Base-by-base conservation (phyloP, 2,329 filamentous ascomycete species). In the Exophiala sp. region DNA sequence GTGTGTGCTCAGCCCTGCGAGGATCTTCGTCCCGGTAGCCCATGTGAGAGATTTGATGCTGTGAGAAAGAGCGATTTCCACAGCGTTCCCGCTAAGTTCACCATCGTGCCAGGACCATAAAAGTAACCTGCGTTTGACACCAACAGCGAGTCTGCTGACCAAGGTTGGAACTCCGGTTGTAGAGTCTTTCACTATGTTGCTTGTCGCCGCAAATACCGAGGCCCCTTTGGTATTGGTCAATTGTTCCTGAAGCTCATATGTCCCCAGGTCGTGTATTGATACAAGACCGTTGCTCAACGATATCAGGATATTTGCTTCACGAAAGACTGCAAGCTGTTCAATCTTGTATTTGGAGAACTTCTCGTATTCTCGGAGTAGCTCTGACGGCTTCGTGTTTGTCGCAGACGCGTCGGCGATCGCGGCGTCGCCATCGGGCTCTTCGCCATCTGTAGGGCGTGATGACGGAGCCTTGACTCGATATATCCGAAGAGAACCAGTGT, bases 41-140 rank as follows among this genome's bases (percentile, higher is more conserved):
- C 94, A 99, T 2, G 89, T 95, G 58, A 97, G 77, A 11, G 87
- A 91, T 66, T 94, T 89, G 58, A 96, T 88, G 18, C 88, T 84
- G 65, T 92, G 92, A 33, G 89, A 78, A 41, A 97, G 78, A 1
- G 84, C 82, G 35, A 96, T 82, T 72, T 97, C 94, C 24, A 77
- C 76, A 0, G 86, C 83, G 33, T 94, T 84, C 3, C 82, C 78
- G 44, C 81, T 81, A 39, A 96, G 78, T 74, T 97, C 94, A 76
- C 91, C 94, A 69, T 96, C 91, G 65, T 94, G 88, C 94, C 95
- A 99, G 65, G 86, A 89, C 91, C 94, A 99, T 51, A 96, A 73
- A 57, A 97, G 71, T 48, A 99, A 78, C 65, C 89, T 88, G 66
- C 94, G 80, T 78, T 97, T 97, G 33, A 96, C 89, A 3, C 91